A percentile compares a stretch with the other conserved stretches of the same genome.
phyloP scores from a whole-genome alignment of 305 asterid species.

The Withania somnifera region DNA sequence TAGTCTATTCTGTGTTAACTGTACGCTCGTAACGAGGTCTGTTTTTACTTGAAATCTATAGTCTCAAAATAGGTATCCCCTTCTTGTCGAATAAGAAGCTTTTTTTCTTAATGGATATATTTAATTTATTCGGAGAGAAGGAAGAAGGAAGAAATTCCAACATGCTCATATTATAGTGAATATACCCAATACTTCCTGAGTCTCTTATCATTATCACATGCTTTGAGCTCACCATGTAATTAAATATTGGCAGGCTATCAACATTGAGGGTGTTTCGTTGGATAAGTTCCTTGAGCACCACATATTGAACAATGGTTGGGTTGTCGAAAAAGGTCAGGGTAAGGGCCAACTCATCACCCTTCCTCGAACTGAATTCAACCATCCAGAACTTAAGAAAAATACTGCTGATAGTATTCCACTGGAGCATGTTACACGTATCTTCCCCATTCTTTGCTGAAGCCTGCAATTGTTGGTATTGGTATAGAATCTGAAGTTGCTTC shows the following conservation, averaged over 20 bases:
- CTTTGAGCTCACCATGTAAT: background rate
- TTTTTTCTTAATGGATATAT: background rate
- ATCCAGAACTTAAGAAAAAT: conserved; percentile 65
- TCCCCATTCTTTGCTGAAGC: conserved; percentile 57
- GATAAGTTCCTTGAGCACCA: conserved; percentile 55
- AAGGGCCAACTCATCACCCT: conserved; percentile 48
- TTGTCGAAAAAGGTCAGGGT: conserved; percentile 46
- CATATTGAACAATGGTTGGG: conserved; percentile 37
- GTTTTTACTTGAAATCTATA: background rate
- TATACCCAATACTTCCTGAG: background rate
- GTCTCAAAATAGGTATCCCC: background rate
- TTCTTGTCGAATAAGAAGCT: background rate
- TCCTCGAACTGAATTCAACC: conserved; percentile 59
- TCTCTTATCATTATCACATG: background rate
- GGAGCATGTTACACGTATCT: conserved; percentile 60
- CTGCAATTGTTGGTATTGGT: background rate
- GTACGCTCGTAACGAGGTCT: background rate
- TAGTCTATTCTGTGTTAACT: background rate
- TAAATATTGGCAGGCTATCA: conserved; percentile 32
- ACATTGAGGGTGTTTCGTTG: conserved; percentile 39
- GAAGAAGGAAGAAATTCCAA: background rate
- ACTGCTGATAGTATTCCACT: conserved; percentile 45
- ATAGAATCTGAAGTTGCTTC: background rate
- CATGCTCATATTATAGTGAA: background rate
- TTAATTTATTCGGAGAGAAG: background rate